Evolutionary conservation across 495 filamentous ascomycete genomes (phyloP).

Genomic region (Aspergillus ostianus): DNA sequence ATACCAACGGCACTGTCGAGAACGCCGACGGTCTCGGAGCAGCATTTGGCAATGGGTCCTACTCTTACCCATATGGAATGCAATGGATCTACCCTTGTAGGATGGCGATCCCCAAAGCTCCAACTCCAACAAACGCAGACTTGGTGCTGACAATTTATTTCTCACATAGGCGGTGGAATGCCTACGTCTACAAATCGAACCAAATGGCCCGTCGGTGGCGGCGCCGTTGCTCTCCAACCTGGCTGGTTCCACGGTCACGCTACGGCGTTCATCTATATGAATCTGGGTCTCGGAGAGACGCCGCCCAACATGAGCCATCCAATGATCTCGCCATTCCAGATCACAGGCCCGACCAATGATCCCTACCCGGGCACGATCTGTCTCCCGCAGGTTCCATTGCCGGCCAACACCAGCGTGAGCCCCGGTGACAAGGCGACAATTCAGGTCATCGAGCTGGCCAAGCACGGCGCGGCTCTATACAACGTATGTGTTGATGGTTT

Average conservation of each 20-base stretch:
- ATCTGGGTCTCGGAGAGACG: conserved; percentile 80
- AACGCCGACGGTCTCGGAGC: conserved; percentile 45
- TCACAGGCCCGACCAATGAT: conserved; percentile 76
- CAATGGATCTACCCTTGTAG: conserved; percentile 98
- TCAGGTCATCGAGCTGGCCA: conserved; percentile 84
- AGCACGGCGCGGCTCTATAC: conserved; percentile 86
- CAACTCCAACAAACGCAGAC: not conserved
- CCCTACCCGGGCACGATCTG: conserved; percentile 87
- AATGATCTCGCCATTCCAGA: conserved; percentile 81
- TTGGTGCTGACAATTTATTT: not conserved
- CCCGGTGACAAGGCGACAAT: conserved; percentile 91
- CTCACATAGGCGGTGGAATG: conserved; percentile 76
- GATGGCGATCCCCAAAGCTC: conserved; percentile 18
- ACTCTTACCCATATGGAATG: conserved; percentile 82
- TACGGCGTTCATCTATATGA: conserved; percentile 87
- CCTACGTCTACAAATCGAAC: conserved; percentile 77
- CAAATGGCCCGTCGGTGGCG: conserved; percentile 84
- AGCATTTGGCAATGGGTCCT: conserved; percentile 41
- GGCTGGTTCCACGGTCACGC: conserved; percentile 94
- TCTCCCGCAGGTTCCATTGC: conserved; percentile 85
- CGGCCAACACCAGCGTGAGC: conserved; percentile 66
- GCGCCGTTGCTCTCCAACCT: conserved; percentile 82
- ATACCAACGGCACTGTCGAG: conserved; percentile 62
- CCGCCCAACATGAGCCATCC: conserved; percentile 87
- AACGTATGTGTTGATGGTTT: conserved; percentile 63